Conservation (phyloP, 1,284 basidiomycete genomes). For the Austroboletus niveus region DNA sequence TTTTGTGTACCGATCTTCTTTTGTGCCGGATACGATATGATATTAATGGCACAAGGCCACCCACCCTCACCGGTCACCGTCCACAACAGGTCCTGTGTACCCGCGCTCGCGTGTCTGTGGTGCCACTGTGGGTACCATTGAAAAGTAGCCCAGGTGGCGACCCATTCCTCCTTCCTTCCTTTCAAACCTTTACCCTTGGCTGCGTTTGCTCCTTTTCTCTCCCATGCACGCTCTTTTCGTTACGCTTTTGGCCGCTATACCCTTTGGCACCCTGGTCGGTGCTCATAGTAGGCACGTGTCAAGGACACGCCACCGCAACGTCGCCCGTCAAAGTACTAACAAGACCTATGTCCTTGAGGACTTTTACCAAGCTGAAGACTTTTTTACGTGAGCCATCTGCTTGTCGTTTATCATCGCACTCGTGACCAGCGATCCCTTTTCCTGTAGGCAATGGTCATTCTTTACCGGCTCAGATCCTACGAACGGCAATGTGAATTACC, state of each 20-base stretch:
- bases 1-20: not conserved
- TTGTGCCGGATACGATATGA: conserved; percentile 4
- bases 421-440: not conserved
- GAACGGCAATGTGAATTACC: conserved; percentile 59
- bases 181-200: conserved; percentile 5
- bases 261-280: conserved; percentile 33
- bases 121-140: not conserved
- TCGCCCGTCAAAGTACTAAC: conserved; percentile 18
- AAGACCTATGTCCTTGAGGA: conserved; percentile 23
- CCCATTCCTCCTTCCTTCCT: not conserved
- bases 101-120: conserved; percentile 4
- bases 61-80: not conserved
- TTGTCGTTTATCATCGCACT: not conserved
- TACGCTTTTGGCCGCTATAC: conserved; percentile 17
- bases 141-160: conserved; percentile 4
- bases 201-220: conserved; percentile 6
- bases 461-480: conserved; percentile 66
- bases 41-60: conserved; percentile 20
- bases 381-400: conserved; percentile 24
- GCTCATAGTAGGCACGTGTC: conserved; percentile 15
- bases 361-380: conserved; percentile 32
- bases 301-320: conserved; percentile 26
- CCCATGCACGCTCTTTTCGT: conserved; percentile 30
- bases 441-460: conserved; percentile 58
- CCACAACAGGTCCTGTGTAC: not conserved